Conservation (phyloP, 345 rosid genomes). For the Tarenaya hassleriana region DNA sequence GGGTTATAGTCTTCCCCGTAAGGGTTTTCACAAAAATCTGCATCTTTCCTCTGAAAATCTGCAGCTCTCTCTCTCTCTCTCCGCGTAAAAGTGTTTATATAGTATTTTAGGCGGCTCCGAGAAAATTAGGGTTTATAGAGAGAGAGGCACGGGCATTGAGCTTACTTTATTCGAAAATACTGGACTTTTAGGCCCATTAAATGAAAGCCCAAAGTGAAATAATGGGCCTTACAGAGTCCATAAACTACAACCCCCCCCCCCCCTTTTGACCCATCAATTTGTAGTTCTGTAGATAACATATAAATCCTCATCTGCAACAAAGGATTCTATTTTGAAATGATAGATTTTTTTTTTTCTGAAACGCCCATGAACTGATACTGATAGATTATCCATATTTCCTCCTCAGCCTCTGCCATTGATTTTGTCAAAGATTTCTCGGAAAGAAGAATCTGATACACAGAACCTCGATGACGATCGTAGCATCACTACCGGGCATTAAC, state of each 20-base stretch:
- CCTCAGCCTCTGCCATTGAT: neutral
- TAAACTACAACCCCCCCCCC: too few relatives aligned
- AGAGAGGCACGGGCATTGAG: neutral
- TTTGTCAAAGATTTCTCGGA: neutral
- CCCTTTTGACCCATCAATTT: too few relatives aligned
- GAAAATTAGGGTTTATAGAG: conserved; percentile 13
- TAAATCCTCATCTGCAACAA: too few relatives aligned
- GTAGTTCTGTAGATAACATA: too few relatives aligned
- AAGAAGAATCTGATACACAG: neutral
- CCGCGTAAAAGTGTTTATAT: conserved; percentile 6
- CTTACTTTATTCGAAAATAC: neutral
- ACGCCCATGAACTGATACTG: neutral
- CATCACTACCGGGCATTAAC: conserved; percentile 50
- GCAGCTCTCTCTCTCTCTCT: neutral
- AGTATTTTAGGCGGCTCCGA: neutral
- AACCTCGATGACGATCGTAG: conserved; percentile 46
- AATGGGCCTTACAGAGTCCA: too few relatives aligned
- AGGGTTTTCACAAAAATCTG: conserved; percentile 78
- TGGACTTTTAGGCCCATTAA: conserved; percentile 3
- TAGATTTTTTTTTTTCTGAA: neutral
- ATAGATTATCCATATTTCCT: neutral
- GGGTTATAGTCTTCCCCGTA: conserved; percentile 62
- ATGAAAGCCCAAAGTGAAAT: neutral
- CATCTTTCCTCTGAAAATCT: conserved; percentile 35
- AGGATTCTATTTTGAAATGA: too few relatives aligned